Conservation (phyloP, 768 basidiomycete species). For the Lentinula lateritia region DNA sequence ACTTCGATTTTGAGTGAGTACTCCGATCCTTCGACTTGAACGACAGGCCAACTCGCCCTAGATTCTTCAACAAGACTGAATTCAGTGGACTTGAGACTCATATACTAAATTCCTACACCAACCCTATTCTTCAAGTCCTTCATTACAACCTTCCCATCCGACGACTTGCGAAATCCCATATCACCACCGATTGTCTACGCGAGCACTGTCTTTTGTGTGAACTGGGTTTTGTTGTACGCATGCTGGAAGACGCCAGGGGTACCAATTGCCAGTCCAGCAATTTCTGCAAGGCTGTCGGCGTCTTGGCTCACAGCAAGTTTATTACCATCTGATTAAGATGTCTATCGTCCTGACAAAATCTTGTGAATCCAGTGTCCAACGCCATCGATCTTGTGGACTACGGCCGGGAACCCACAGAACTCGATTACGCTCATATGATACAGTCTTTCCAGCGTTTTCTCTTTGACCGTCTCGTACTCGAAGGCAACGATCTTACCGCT, state of each 20-base stretch:
- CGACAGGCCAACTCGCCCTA: conserved; percentile 20
- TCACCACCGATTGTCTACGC: conserved; percentile 77
- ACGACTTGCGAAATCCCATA: conserved; percentile 83
- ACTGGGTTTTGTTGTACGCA: conserved; percentile 87
- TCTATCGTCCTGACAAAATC: background rate
- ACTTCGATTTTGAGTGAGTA: conserved; percentile 92
- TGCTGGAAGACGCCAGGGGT: conserved; percentile 93
- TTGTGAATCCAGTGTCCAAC: conserved; percentile 45
- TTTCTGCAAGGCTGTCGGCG: conserved; percentile 90
- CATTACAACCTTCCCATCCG: conserved; percentile 80
- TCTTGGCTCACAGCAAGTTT: conserved; percentile 72
- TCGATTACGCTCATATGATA: conserved; percentile 84
- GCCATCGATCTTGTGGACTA: conserved; percentile 89
- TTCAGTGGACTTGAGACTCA: conserved; percentile 95
- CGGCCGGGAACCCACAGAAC: conserved; percentile 65
- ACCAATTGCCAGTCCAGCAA: conserved; percentile 96
- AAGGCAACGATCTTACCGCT: conserved; percentile 49
- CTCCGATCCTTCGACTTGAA: background rate
- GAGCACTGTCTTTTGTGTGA: conserved; percentile 96
- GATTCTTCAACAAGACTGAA: conserved; percentile 89
- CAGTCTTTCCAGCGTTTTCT: conserved; percentile 95
- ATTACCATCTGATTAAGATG: background rate
- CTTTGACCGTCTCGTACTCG: conserved; percentile 74
- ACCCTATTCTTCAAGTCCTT: conserved; percentile 84
- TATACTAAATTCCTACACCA: conserved; percentile 96